Base-by-base conservation (phyloP, 1,284 basidiomycete genomes). In the Xerocomus amazonicus region DNA sequence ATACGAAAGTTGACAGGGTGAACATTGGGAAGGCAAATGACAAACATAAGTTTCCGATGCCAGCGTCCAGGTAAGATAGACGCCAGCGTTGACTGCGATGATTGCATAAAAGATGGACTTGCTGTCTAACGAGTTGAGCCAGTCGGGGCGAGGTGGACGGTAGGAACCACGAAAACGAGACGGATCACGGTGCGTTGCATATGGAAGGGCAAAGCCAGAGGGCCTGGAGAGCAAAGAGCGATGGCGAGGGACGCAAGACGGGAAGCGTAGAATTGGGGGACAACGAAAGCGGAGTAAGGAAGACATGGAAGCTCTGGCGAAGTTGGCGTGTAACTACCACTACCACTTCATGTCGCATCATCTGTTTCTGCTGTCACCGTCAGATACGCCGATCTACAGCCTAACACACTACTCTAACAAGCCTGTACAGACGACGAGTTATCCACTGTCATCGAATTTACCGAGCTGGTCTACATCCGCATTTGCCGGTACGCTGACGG, bases 401-500 rank as follows among this genome's bases (percentile, higher is more conserved):
- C 74, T 91, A 37, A 86, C 86, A 0, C 87, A 90, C 64, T 83
- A 83, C 55, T 90, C 88, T 16, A 82, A 81, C 47, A 90, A 84
- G 65, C 83, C 88, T 12, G 73, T 73, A 6, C 75, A 79, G 48
- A 75, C 71, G 48, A 73, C 75, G 16, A 65, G 79, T 28, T 85
- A 84, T 6, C 83, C 87, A 3, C 71, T 90, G 47, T 83, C 87
- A 5, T 81, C 86, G 10, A 92, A 91, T 62, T 69, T 91, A 51
- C 89, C 88, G 14, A 85, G 81, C 55, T 92, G 89, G 89, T 90
- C 87, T 12, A 88, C 88, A 0, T 89, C 86, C 54, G 88, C 89
- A 1, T 91, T 91, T 62, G 88, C 89, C 16, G 89, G 88, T 3
- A 91, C 89, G n/a, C 71, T 91, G 53, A 90, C 87, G 36, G 89